Evolutionary conservation across 768 basidiomycete genomes (phyloP).

Genomic region (Suillus ampliporus): DNA sequence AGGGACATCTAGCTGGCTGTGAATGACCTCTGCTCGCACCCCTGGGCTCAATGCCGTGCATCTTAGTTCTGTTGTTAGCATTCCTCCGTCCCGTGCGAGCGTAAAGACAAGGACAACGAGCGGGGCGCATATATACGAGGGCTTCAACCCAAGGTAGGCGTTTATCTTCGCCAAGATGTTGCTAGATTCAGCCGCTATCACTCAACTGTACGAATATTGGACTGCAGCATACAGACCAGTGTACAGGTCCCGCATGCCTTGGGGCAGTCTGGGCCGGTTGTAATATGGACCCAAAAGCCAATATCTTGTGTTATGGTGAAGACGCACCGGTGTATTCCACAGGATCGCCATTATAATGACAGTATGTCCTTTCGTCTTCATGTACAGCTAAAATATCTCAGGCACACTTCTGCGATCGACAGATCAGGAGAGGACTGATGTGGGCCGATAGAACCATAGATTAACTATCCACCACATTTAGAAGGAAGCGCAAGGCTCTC

Average conservation of each 20-base stretch:
- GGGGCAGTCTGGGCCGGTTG: conserved; percentile 35
- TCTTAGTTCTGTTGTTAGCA: too few relatives aligned
- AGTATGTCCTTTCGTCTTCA: conserved; percentile 41
- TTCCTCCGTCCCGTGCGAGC: too few relatives aligned
- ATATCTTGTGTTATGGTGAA: conserved; percentile 52
- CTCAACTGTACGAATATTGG: conserved; percentile 48
- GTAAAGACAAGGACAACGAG: too few relatives aligned
- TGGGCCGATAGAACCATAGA: conserved; percentile 38
- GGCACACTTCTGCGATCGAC: background rate
- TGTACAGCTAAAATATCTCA: too few relatives aligned
- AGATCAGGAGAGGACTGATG: conserved; percentile 33
- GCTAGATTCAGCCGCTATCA: conserved; percentile 39
- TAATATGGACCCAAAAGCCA: conserved; percentile 53
- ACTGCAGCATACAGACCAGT: conserved; percentile 48
- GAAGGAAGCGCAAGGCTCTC: conserved; percentile 59
- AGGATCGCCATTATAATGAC: conserved; percentile 47
- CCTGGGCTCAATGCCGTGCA: too few relatives aligned
- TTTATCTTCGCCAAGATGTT: too few relatives aligned
- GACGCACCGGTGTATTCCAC: conserved; percentile 43
- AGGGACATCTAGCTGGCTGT: too few relatives aligned
- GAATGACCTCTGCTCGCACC: too few relatives aligned
- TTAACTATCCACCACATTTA: background rate
- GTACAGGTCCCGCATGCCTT: conserved; percentile 43
- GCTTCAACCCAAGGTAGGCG: conserved; percentile 45
- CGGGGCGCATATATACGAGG: conserved; percentile 44